Conservation (phyloP, 768 basidiomycete genomes). For the Tricholoma bakamatsutake region DNA sequence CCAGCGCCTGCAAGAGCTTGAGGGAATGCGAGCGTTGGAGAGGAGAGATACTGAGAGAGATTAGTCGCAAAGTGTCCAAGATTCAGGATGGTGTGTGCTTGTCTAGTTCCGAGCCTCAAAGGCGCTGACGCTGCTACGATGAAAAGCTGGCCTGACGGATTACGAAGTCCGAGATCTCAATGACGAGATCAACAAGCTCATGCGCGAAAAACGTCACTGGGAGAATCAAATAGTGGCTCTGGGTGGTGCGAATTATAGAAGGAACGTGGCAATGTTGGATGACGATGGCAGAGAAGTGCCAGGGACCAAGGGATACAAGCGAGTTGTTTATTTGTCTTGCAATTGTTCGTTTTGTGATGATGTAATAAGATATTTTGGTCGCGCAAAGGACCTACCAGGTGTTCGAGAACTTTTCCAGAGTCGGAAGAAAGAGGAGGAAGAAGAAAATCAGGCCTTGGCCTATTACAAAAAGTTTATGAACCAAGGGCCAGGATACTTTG, state of each 20-base stretch:
- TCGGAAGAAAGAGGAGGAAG: constrained; percentile 81
- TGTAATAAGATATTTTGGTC: constrained; percentile 80
- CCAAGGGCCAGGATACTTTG: constrained; percentile 86
- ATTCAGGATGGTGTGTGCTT: constrained; percentile 82
- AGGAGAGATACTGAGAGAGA: constrained; percentile 91
- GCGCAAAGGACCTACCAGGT: constrained; percentile 93
- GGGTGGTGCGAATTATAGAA: constrained; percentile 92
- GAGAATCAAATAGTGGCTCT: constrained; percentile 96
- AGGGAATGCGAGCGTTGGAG: constrained; percentile 94
- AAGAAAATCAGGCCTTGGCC: constrained; percentile 71
- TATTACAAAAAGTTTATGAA: constrained; percentile 87
- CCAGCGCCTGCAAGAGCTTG: constrained; percentile 85
- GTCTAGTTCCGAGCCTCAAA: constrained; percentile 52
- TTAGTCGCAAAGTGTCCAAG: constrained; percentile 94
- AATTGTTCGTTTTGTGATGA: neutral
- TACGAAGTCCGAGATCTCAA: constrained; percentile 96
- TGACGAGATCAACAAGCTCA: constrained; percentile 93
- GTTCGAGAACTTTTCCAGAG: constrained; percentile 92
- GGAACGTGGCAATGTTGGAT: constrained; percentile 91
- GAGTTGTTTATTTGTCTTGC: constrained; percentile 12
- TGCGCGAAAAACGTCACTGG: constrained; percentile 96
- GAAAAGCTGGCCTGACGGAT: constrained; percentile 81
- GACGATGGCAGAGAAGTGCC: constrained; percentile 96
- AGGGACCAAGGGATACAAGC: constrained; percentile 98
- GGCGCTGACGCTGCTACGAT: neutral